Evolutionary conservation across 73 alveolate genomes (phyloP), one percentile per base, ranked within the genome.

Genomic region (Tetrahymena malaccensis): DNA sequence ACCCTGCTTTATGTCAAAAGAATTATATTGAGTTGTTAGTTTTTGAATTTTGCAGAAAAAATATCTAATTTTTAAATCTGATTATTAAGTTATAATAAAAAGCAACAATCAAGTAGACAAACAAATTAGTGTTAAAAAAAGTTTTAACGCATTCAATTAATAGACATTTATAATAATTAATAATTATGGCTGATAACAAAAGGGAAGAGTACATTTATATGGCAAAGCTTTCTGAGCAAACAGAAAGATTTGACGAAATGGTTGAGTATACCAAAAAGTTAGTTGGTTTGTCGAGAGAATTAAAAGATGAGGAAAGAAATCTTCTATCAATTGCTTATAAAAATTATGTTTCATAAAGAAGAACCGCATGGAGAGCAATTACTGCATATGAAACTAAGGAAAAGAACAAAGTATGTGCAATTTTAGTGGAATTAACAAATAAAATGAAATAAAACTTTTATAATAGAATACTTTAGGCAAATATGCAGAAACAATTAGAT

Each of bases 331-430:
- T 96, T 27, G 99, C 99, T 38, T 97, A 97, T 93, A 97, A 97
- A 94, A 97, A 97, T 83, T 96, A 97, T 57, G 99, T 97, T 35
- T 94, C 97, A 84, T 85, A 94, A 33, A 96, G 99, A 38, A 93
- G 99, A 35, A 97, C 97, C 85, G 98, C 99, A 0, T 97, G 99
- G 99, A 94, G 99, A 56, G 97, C 97, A 13, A 95, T 97, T 22
- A 96, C 96, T 43, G 97, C 98, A 7, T 97, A 97, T 94, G 98
- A 97, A 96, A 95, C 96, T 89, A 98, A 98, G 93, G 96, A 96
- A 96, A 98, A 98, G 97, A 96, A 96, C 25, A 94, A 96, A 56
- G 97, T 96, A 94, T 31, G n/a, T 50, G 7, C 21, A 34, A 22
- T 31, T 1, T 94, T 31, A 57, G 7, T 17, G 17, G 33, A 1